These are phyloP conservation scores for Terfezia boudieri DNA, from an alignment of 495 filamentous ascomycete species.

Conservation along the genomic window DNA sequence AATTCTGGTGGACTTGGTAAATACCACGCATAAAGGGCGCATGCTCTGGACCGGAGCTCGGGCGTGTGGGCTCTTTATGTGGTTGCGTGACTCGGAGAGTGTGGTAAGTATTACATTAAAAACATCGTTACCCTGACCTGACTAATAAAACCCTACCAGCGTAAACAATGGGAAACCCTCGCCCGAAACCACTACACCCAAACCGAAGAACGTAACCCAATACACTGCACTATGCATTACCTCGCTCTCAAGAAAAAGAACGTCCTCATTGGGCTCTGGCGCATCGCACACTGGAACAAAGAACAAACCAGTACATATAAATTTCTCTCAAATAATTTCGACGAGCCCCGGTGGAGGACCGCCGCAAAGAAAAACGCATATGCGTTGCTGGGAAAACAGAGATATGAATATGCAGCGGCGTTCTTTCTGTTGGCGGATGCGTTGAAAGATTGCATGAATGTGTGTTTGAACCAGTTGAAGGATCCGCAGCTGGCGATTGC, in stretches of 20 bases:
- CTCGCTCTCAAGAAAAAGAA: constrained; percentile 80
- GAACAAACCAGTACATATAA: constrained; percentile 60
- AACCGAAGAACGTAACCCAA: constrained; percentile 66
- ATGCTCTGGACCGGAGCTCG: constrained; percentile 67
- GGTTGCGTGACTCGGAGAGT: constrained; percentile 55
- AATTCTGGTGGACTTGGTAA: constrained; percentile 74
- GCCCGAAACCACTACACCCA: constrained; percentile 87
- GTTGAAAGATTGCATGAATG: constrained; percentile 60
- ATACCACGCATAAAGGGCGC: constrained; percentile 49
- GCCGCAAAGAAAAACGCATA: constrained; percentile 93
- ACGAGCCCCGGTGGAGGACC: constrained; percentile 65
- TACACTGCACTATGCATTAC: constrained; percentile 87
- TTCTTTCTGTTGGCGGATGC: constrained; percentile 87
- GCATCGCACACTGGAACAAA: constrained; percentile 76
- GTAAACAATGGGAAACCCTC: constrained; percentile 73
- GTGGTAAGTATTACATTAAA: constrained; percentile 35
- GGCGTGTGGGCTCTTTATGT: constrained; percentile 86
- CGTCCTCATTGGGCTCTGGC: constrained; percentile 79
- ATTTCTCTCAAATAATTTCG: constrained; percentile 71
- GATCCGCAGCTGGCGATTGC: constrained; percentile 85
- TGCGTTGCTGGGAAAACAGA: constrained; percentile 73
- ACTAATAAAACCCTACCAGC: neutral
- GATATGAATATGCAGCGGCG: constrained; percentile 88
- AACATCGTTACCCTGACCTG: neutral
- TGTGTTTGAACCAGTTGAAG: constrained; percentile 61